Evolutionary conservation across 2,329 filamentous ascomycete genomes (phyloP), one percentile per base, ranked within the genome.

Genomic region (Fusarium tanahbumbuense): DNA sequence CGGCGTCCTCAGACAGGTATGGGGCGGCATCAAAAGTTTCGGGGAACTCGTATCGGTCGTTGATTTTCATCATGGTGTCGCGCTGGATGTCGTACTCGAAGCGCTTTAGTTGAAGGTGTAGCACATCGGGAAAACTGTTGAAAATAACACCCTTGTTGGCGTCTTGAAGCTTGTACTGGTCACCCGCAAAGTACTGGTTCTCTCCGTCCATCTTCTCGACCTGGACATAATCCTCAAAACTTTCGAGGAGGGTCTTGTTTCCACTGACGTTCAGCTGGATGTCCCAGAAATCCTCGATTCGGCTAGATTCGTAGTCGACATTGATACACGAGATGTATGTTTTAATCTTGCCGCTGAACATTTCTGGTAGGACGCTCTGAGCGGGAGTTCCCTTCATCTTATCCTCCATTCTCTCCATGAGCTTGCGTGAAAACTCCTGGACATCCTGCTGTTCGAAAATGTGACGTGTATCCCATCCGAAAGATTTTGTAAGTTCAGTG

Each of bases 361-460:
- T 92, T 67, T 92, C 90, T 2, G 94, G 90, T 11, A 99, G 85
- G 4, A 94, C 92, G 73, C 95, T 97, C 78, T 98, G 93, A 15
- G 93, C 93, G 53, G 92, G 89, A 3, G 96, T 98, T 47, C 93
- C 95, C 81, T 99, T 99, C 97, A 99, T 99, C 78, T 93, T 95
- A 76, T 96, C 92, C 78, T 99, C 97, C 82, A 99, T 91, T 64
- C 93, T 91, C 81, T 99, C 96, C 92, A 99, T 99, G 68, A 99
- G 86, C 79, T 98, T 97, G 60, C 97, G 89, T 34, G 94, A 98
- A 34, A 99, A 85, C 79, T 99, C 96, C 79, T 99, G 96, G 11
- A 99, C 96, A 81, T 99, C 96, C 80, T 99, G 96, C 79, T 99
- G 96, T 81, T 98, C 95, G 75, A 99, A 99, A 56, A 98, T 97